phyloP scores from a whole-genome alignment of 192 early-diverging fungal species.

The Lobosporangium transversale region DNA sequence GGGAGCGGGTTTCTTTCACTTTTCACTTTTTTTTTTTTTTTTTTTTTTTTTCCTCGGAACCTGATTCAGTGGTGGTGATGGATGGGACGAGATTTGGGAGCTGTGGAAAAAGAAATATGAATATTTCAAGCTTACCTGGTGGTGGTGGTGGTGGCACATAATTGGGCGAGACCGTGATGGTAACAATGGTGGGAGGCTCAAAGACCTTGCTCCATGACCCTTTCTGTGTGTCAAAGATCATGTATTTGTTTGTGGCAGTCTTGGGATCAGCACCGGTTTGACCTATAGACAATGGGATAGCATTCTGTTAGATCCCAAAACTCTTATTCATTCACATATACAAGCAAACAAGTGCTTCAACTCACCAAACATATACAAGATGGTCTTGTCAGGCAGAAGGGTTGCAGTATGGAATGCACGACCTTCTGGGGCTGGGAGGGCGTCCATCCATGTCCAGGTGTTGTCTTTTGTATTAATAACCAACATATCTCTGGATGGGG shows the following conservation, averaged over 20 bases:
- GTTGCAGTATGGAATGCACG: slow-evolving; percentile 41
- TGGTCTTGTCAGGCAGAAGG: slow-evolving; percentile 8
- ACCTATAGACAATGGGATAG: background rate
- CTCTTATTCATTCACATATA: background rate
- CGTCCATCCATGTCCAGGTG: slow-evolving; percentile 22
- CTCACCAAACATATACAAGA: slow-evolving; percentile 37
- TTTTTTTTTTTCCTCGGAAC: too few relatives aligned
- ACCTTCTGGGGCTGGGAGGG: slow-evolving; percentile 5
- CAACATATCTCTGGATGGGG: slow-evolving; percentile 14
- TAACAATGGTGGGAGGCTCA: background rate
- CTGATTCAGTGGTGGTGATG: too few relatives aligned
- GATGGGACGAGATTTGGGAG: too few relatives aligned
- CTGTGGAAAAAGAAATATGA: too few relatives aligned
- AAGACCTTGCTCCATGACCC: background rate
- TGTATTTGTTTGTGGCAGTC: slow-evolving; percentile 1
- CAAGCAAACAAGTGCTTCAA: too few relatives aligned
- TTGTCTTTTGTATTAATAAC: background rate
- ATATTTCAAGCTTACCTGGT: background rate
- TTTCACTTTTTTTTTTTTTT: too few relatives aligned
- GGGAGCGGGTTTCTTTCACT: too few relatives aligned
- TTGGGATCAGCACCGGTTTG: background rate
- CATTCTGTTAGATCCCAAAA: background rate
- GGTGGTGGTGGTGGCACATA: slow-evolving; percentile 5
- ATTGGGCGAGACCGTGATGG: slow-evolving; percentile 11
- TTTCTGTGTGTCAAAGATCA: background rate